These are phyloP conservation scores for Aspergillus sp. DNA, from an alignment of 2,329 filamentous ascomycete species.

Conservation along the genomic window DNA sequence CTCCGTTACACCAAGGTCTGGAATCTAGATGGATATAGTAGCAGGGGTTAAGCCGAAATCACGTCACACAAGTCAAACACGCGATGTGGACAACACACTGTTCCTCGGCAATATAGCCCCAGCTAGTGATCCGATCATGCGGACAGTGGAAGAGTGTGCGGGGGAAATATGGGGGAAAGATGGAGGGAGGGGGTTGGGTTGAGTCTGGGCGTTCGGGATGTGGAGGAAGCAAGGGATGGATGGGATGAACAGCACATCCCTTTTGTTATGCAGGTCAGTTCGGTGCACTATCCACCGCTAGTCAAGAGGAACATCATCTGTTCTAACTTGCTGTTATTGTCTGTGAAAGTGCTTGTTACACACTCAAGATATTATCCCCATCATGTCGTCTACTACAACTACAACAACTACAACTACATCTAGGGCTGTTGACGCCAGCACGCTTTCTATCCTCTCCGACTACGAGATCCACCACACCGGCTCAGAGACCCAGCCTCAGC, in stretches of 20 bases:
- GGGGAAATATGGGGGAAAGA: background rate
- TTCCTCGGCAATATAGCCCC: background rate
- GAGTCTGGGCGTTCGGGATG: conserved; percentile 23
- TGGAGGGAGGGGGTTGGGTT: background rate
- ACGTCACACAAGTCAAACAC: background rate
- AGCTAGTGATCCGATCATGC: background rate
- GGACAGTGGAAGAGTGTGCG: background rate
- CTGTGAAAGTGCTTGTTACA: background rate
- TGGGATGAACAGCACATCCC: background rate
- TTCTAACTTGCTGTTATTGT: conserved; percentile 1
- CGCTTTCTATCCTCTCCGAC: conserved; percentile 31
- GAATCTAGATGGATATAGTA: background rate
- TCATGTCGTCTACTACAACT: conserved; percentile 27
- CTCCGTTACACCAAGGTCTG: background rate
- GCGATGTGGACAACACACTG: background rate
- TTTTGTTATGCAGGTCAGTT: background rate
- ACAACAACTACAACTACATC: background rate
- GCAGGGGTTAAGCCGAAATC: background rate
- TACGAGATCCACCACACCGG: conserved; percentile 31
- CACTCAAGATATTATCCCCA: conserved; percentile 5
- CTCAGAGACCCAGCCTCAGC: conserved; percentile 1
- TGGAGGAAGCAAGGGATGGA: conserved; percentile 21
- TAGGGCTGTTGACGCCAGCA: conserved; percentile 17
- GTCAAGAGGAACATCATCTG: background rate
- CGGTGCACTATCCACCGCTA: background rate